Evolutionary conservation across 176 grass and related monocot species (phyloP), one percentile per base, ranked within the genome.

Genomic region (Pharus latifolius): DNA sequence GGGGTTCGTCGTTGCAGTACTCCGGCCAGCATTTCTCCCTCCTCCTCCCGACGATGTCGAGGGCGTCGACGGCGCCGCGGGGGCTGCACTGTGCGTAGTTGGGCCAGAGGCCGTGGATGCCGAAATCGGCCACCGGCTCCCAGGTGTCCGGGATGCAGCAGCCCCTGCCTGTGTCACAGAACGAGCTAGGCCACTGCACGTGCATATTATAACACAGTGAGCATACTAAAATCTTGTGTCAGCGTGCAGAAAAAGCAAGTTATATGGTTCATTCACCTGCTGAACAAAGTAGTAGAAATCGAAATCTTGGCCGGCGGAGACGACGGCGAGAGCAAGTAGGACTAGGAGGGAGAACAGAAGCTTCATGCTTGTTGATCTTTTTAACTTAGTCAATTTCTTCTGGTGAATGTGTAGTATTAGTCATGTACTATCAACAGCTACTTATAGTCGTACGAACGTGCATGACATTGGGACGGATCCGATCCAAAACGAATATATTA

Each of bases 261-360:
- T 3, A 4, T 11, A 3, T 9, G 1, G 18, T 16, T 46, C 20
- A 7, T 35, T 70, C 32, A 91, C 91, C 79, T 96, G 91, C 57
- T 96, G 88, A 41, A 96, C 91, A 4, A 91, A 74, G 81, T 91
- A 96, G 88, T 91, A 96, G 91, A 96, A 96, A 50, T 96, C 88
- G 76, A 91, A 88, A 48, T 85, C 46, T 40, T 82, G n/a, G 12
- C 84, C 87, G 13, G 53, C 66, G 52, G 87, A 64, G 40, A 54
- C 49, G 24, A 67, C 63, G 54, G 81, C 77, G n/a, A 87, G 63
- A 51, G 80, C 53, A 1, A 76, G 49, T 17, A 80, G 51, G 1
- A 83, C 29, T 7, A 82, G 11, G 10, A 91, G 59, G 23, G 50
- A 63, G 37, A 71, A 7, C 50, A 19, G 48, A n/a, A 72, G 56